Conservation (phyloP, 176 grass and related monocot species). For the Typha latifolia region DNA sequence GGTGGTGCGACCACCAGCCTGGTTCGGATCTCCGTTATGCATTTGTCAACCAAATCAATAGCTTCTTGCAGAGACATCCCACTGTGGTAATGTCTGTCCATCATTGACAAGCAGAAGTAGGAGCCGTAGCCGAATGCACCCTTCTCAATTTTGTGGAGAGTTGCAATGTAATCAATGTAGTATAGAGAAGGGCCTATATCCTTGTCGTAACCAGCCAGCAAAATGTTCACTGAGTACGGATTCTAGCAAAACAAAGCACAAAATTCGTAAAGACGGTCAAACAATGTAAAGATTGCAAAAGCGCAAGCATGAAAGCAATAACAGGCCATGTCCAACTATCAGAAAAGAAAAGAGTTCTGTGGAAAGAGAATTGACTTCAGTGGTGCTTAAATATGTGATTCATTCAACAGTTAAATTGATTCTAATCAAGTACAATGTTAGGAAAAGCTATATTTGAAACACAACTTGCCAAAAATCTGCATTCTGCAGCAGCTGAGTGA, state of each 20-base stretch:
- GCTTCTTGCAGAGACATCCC: constrained; percentile 77
- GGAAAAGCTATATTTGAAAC: too few species aligned
- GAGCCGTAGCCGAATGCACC: constrained; percentile 80
- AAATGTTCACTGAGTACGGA: constrained; percentile 72
- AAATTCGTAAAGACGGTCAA: background rate
- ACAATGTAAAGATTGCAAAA: background rate
- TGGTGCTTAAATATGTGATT: too few species aligned
- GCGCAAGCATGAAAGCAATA: background rate
- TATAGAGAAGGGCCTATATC: constrained; percentile 66
- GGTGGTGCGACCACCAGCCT: constrained; percentile 64
- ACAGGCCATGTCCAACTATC: background rate
- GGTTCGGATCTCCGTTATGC: constrained; percentile 72
- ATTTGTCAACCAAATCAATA: constrained; percentile 72
- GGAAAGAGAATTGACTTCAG: too few species aligned
- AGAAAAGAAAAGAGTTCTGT: too few species aligned
- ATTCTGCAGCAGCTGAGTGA: too few species aligned
- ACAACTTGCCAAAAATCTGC: too few species aligned
- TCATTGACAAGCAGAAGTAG: constrained; percentile 70
- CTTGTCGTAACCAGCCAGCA: constrained; percentile 87
- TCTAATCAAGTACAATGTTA: too few species aligned
- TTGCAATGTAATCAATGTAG: constrained; percentile 90
- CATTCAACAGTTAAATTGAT: too few species aligned
- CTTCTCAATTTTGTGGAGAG: constrained; percentile 88
- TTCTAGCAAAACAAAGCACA: constrained; percentile 33
- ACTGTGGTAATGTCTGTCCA: constrained; percentile 66